Conservation (phyloP, 257 asterid species). For the Solanum commersonii region DNA sequence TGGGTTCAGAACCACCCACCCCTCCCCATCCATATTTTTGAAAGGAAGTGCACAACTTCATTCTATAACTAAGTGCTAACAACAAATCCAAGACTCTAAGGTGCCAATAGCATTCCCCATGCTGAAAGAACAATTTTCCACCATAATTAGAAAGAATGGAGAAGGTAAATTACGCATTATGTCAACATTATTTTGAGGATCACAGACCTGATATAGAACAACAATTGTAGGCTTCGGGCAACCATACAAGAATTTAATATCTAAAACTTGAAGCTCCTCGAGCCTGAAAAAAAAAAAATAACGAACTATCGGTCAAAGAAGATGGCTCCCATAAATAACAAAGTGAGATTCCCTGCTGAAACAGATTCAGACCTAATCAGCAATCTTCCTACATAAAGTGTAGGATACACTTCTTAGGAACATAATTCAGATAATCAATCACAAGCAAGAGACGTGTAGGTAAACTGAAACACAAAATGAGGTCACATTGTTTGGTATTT, state of each 20-base stretch:
- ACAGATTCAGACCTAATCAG: neutral
- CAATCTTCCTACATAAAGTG: neutral
- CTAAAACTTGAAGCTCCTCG: conserved; percentile 94
- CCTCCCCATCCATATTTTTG: neutral
- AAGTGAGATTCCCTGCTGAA: neutral
- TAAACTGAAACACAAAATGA: neutral
- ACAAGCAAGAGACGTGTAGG: neutral
- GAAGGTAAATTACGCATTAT: neutral
- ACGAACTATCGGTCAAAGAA: conserved; percentile 2
- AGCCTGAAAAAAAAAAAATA: conserved; percentile 42
- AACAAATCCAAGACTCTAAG: neutral
- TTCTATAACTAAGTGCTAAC: neutral
- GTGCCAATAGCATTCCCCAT: neutral
- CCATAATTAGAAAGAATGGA: neutral
- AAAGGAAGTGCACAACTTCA: neutral
- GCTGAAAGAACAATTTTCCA: neutral
- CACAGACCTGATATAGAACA: conserved; percentile 77
- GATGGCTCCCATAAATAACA: neutral
- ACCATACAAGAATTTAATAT: conserved; percentile 84
- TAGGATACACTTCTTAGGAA: neutral
- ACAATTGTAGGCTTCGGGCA: conserved; percentile 86
- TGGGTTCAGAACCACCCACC: neutral
- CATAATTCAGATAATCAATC: neutral
- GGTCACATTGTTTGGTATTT: neutral
- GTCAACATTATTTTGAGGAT: neutral